Evolutionary conservation across 441 rosid species (phyloP), one percentile per base, ranked within the genome.

Genomic region (Biscutella laevigata): DNA sequence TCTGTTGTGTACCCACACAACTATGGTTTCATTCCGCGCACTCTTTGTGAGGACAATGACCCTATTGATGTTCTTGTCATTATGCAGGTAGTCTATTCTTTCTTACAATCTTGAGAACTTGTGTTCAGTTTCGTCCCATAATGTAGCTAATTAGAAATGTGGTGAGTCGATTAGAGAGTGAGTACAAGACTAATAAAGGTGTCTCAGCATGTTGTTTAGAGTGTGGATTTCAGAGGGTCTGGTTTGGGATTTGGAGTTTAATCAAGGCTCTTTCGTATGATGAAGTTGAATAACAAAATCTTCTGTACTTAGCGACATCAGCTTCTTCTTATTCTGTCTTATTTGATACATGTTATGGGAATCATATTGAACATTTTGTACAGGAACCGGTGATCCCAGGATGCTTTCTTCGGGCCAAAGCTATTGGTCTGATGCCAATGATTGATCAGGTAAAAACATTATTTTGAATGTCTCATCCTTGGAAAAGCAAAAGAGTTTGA

Each of bases 1-100:
- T 92, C 99, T 8, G 92, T 88, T 65, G 99, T 92, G 70, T 92
- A 92, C 79, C 99, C 99, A 0, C 99, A 92, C 78, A 92, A 92
- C 77, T 92, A 92, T 68, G 99, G 99, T 42, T 92, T 92, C 70
- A 88, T 92, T 34, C 97, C 99, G 0, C 77, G 99, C 36, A 92
- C 99, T 44, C 50, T 92, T 21, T 92, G 99, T 54, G 99, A 92
- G 68, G 99, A 92, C 64, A 82, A 87, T 67, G 99, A 92, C 64
- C 99, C 99, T 13, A 84, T 92, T 73, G 95, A 92, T 68, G 97
- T 88, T 44, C 76, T 92, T 57, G 61, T 92, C 53, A 80, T 92
- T 57, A 88, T 92, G 99, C 99, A 92, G 95, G 99, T n/a, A 84
- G 68, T 24, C 35, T 17, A 17, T 20, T 59, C 53, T 46, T 29